Percentiles rank a stretch among this genome's conserved stretches.
These are phyloP conservation scores for Penicillium subrubescens DNA, from an alignment of 495 filamentous ascomycete genomes.

Conservation along the genomic window DNA sequence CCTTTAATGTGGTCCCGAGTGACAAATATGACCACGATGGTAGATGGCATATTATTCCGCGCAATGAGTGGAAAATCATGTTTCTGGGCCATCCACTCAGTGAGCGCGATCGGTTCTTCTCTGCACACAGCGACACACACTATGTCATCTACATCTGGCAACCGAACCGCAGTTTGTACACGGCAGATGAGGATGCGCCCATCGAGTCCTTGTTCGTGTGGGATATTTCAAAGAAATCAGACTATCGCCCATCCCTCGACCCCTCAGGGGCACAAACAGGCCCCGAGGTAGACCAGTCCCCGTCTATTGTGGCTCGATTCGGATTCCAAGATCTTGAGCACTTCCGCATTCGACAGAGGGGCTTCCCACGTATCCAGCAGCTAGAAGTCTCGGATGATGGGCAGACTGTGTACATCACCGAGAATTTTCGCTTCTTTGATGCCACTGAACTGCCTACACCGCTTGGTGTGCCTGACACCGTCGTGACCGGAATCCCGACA, in stretches of 20 bases:
- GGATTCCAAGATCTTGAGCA: constrained; percentile 58
- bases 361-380: constrained; percentile 53
- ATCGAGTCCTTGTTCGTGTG: constrained; percentile 66
- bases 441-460: neutral
- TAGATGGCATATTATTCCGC: constrained; percentile 52
- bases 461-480: constrained; percentile 34
- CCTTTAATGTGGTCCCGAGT: constrained; percentile 52
- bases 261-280: constrained; percentile 43
- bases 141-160: constrained; percentile 72
- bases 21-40: neutral
- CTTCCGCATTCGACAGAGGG: constrained; percentile 59
- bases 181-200: constrained; percentile 57
- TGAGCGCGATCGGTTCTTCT: constrained; percentile 64
- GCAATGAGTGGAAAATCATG: constrained; percentile 73
- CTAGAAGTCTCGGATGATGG: constrained; percentile 54
- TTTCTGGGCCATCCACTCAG: constrained; percentile 63
- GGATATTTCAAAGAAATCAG: constrained; percentile 61
- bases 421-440: constrained; percentile 35
- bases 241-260: constrained; percentile 58
- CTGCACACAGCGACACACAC: constrained; percentile 60
- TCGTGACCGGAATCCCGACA: constrained; percentile 58
- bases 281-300: constrained; percentile 40
- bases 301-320: constrained; percentile 57
- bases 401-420: constrained; percentile 48
- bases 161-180: constrained; percentile 59